A percentile compares a stretch with the other conserved stretches of the same genome.
These are phyloP conservation scores for Gilbertella persicaria DNA, from an alignment of 371 early-diverging fungal species.

Conservation along the genomic window DNA sequence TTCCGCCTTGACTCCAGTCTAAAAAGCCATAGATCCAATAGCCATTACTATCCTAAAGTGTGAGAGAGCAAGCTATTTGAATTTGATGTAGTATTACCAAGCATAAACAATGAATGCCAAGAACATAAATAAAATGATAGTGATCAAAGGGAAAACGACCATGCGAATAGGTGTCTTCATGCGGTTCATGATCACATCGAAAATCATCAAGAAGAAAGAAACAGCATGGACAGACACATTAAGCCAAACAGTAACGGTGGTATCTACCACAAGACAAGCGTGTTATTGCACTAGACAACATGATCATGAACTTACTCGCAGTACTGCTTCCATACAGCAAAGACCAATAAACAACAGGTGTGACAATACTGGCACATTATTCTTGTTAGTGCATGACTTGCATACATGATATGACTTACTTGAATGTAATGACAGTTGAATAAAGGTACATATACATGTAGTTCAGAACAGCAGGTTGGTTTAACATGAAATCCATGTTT, in stretches of 20 bases:
- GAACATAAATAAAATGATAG: constrained; percentile 53
- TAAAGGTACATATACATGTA: constrained; percentile 48
- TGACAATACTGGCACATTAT: constrained; percentile 41
- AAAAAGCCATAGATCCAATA: constrained; percentile 56
- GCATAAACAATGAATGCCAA: constrained; percentile 50
- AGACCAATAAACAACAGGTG: constrained; percentile 63
- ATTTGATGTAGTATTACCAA: constrained; percentile 24
- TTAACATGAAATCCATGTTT: constrained; percentile 26
- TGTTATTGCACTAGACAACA: no score
- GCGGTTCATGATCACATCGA: constrained; percentile 54
- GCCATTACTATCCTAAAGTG: constrained; percentile 16
- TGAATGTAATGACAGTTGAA: constrained; percentile 44
- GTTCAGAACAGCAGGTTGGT: constrained; percentile 39
- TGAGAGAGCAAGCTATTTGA: not conserved
- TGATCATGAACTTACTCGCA: not conserved
- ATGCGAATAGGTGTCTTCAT: constrained; percentile 44
- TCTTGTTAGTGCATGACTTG: not conserved
- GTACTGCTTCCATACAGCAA: constrained; percentile 14
- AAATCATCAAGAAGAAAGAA: constrained; percentile 51
- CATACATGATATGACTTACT: constrained; percentile 45
- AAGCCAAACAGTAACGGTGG: constrained; percentile 31
- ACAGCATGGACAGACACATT: constrained; percentile 56
- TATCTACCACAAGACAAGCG: not conserved
- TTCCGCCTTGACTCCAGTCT: constrained; percentile 49
- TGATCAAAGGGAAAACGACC: constrained; percentile 35